Conservation (phyloP, 768 basidiomycete species). For the Suillus alpinus region DNA sequence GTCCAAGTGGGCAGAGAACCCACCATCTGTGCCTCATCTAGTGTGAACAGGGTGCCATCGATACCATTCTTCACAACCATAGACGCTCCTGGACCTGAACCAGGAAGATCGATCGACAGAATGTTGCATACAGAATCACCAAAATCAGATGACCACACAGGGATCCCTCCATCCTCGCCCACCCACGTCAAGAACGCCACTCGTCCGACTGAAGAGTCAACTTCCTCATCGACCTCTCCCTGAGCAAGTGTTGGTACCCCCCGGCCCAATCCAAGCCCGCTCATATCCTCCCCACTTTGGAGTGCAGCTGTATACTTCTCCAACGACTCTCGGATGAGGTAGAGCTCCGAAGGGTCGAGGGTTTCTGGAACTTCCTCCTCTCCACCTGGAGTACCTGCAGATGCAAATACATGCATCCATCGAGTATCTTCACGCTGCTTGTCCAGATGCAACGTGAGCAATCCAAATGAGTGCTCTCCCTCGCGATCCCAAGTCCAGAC, state of each 20-base stretch:
- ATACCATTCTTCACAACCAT: conserved; percentile 70
- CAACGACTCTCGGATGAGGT: conserved; percentile 72
- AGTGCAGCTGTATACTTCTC: conserved; percentile 82
- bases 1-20: conserved; percentile 47
- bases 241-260: conserved; percentile 79
- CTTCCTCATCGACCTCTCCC: conserved; percentile 91
- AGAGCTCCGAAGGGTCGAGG: conserved; percentile 80
- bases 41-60: conserved; percentile 64
- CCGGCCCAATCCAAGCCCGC: conserved; percentile 60
- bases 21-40: conserved; percentile 32
- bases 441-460: conserved; percentile 82
- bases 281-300: conserved; percentile 53
- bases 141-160: conserved; percentile 39
- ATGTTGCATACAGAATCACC: conserved; percentile 43
- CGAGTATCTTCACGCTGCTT: conserved; percentile 80
- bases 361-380: conserved; percentile 83
- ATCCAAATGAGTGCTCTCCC: conserved; percentile 61
- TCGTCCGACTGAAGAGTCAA: conserved; percentile 73
- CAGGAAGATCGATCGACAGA: conserved; percentile 74
- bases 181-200: conserved; percentile 69
- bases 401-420: conserved; percentile 85
- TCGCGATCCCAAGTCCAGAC: conserved; percentile 93
- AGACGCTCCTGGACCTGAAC: conserved; percentile 32
- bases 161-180: conserved; percentile 43
- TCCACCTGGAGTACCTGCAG: conserved; percentile 38